Conservation (phyloP, 2,329 filamentous ascomycete species). For the Malbranchea cinnamomea region DNA sequence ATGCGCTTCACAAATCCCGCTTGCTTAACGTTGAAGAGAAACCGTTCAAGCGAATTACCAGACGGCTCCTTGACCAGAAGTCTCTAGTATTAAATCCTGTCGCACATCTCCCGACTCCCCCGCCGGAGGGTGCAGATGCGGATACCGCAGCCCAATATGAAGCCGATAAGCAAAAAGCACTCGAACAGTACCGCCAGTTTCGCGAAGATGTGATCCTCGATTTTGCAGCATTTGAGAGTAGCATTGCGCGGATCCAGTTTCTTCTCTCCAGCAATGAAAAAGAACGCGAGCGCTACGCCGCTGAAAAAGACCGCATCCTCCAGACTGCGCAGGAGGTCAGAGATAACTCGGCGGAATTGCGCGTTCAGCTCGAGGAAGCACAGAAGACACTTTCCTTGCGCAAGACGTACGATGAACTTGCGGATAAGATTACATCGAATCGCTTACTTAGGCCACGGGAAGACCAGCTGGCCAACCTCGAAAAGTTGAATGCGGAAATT, state of each 20-base stretch:
- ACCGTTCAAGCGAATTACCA: conserved; percentile 77
- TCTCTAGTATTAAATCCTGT: conserved; percentile 44
- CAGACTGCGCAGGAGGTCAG: conserved; percentile 63
- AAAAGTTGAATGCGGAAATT: conserved; percentile 78
- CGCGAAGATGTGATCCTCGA: conserved; percentile 75
- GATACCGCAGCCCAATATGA: conserved; percentile 29
- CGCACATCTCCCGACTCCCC: conserved; percentile 48
- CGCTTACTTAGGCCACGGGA: conserved; percentile 66
- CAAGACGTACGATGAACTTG: conserved; percentile 75
- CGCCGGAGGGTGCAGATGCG: conserved; percentile 41
- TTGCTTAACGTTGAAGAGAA: conserved; percentile 85
- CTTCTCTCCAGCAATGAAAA: conserved; percentile 66
- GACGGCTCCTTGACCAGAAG: conserved; percentile 57
- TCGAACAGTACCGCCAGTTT: conserved; percentile 49
- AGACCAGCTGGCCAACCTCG: conserved; percentile 62
- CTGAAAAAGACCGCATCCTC: conserved; percentile 65
- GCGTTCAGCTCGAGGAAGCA: conserved; percentile 61
- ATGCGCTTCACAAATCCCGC: conserved; percentile 73
- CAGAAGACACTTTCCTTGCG: conserved; percentile 61
- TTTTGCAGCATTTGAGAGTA: conserved; percentile 75
- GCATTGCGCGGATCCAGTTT: conserved; percentile 76
- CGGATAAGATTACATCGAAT: conserved; percentile 74
- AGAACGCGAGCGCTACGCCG: conserved; percentile 70
- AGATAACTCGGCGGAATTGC: conserved; percentile 56
- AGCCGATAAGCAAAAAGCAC: conserved; percentile 34